A percentile compares a stretch with the other conserved stretches of the same genome.
Conservation (phyloP, 306 rosid species). For the Cucumis hystrix region DNA sequence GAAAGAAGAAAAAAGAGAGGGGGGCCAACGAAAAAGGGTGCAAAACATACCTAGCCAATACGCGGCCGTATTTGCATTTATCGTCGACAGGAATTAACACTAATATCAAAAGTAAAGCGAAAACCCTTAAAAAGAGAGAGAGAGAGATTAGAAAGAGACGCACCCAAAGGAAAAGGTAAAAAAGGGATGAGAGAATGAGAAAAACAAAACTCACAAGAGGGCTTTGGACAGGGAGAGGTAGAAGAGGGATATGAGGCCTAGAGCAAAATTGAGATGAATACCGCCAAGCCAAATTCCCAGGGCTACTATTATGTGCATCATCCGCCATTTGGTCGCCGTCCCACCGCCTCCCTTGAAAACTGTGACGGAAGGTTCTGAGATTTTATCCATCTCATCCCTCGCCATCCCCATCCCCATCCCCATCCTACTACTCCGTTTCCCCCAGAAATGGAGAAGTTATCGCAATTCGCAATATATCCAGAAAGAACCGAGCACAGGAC, state of each 20-base stretch:
- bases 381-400: background rate
- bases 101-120: conserved; percentile 37
- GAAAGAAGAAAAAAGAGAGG: background rate
- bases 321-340: background rate
- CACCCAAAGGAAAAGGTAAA: background rate
- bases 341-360: background rate
- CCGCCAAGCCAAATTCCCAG: conserved; percentile 57
- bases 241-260: conserved; percentile 33
- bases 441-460: background rate
- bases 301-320: conserved; percentile 23
- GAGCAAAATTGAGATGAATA: conserved; percentile 42
- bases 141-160: background rate
- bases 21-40: background rate
- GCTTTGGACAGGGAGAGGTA: conserved; percentile 51
- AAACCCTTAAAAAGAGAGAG: conserved; percentile 20
- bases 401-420: background rate
- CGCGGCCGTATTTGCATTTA: conserved; percentile 40
- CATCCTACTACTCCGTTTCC: background rate
- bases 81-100: conserved; percentile 49
- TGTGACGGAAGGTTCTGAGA: background rate
- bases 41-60: conserved; percentile 33
- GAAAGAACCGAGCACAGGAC: background rate
- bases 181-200: no score
- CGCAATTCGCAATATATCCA: background rate
- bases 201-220: conserved; percentile 31